Evolutionary conservation across 208 protist species (phyloP), one percentile per base, ranked within the genome.

Genomic region (Crithidia sp.): DNA sequence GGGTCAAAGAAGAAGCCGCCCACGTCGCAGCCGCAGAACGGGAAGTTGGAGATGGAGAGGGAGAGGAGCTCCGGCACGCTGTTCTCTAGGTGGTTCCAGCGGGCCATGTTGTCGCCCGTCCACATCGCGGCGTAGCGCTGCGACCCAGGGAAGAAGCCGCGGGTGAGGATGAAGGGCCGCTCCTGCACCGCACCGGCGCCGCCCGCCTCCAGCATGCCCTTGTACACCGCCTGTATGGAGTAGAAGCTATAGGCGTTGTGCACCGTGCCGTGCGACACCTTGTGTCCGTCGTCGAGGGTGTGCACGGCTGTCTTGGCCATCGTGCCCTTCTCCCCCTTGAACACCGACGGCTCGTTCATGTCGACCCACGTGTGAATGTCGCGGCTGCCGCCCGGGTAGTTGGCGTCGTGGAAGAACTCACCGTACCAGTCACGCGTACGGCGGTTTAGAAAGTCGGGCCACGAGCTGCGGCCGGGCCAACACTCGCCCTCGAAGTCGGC

Each of bases 281-380:
- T 54, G 17, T 74, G 63, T 7, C 90, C 92, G 55, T 79, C 71
- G 59, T 92, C 86, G 41, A 82, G 79, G 4, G 71, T 67, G 79
- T 99, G 98, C 17, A 98, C 71, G 5, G 85, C 89, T 54, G 98
- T 89, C 75, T 98, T 97, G 52, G 83, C 68, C 95, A 99, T 99
- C 3, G 98, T 98, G 45, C 96, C 88, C 56, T 98, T 96, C 36
- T 90, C 91, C 3, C 91, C 96, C 66, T 97, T 92, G 82, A 99
- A 99, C 7, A 99, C 98, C 0, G 96, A 98, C 5, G 98, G 98
- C 85, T 98, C 93, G 78, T 99, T 99, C 99, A 99, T 99, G 89
- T 99, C 99, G 55, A 99, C 99, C 99, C 99, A 99, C 13, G 94
- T 98, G 87, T 99, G 97, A 28, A 99, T 82, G 75, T 86, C 87